These are phyloP conservation scores for Candida albicans DNA, from an alignment of 1,139 yeast genomes.

Conservation along the genomic window DNA sequence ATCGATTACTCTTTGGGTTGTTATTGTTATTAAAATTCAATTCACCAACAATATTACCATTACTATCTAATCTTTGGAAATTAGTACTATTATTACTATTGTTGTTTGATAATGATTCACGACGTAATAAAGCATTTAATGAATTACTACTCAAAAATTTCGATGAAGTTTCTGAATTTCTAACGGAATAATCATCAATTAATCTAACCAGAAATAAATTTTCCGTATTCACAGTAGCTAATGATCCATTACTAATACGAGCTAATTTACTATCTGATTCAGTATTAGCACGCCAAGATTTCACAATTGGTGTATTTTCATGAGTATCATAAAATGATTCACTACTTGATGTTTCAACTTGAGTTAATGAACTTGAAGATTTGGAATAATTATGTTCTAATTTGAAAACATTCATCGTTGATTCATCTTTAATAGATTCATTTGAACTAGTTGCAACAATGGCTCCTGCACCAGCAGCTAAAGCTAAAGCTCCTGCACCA, in stretches of 20 bases:
- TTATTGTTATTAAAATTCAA: constrained; percentile 8
- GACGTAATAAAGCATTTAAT: constrained; percentile 27
- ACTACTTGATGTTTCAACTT: constrained; percentile 29
- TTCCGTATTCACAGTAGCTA: constrained; percentile 85
- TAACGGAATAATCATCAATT: constrained; percentile 55
- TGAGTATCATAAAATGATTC: constrained; percentile 8
- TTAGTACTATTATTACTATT: too few relatives aligned
- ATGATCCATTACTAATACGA: constrained; percentile 60
- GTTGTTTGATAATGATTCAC: constrained; percentile 36
- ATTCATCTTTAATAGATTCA: constrained; percentile 9
- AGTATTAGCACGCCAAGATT: constrained; percentile 74
- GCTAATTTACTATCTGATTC: constrained; percentile 25
- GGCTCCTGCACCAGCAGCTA: constrained; percentile 27
- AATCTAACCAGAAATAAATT: constrained; percentile 79
- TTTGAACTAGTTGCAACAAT: constrained; percentile 17
- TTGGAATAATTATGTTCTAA: constrained; percentile 39
- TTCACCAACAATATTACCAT: constrained; percentile 48
- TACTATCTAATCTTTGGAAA: constrained; percentile 53
- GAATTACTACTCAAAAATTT: constrained; percentile 33
- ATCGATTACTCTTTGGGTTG: constrained; percentile 17
- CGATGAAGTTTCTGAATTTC: constrained; percentile 37
- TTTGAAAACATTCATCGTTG: constrained; percentile 44
- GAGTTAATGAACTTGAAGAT: constrained; percentile 38
- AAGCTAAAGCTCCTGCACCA: too few relatives aligned
- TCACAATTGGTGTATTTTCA: constrained; percentile 39